Conservation (phyloP, 306 rosid genomes). For the Ziziphus jujuba region DNA sequence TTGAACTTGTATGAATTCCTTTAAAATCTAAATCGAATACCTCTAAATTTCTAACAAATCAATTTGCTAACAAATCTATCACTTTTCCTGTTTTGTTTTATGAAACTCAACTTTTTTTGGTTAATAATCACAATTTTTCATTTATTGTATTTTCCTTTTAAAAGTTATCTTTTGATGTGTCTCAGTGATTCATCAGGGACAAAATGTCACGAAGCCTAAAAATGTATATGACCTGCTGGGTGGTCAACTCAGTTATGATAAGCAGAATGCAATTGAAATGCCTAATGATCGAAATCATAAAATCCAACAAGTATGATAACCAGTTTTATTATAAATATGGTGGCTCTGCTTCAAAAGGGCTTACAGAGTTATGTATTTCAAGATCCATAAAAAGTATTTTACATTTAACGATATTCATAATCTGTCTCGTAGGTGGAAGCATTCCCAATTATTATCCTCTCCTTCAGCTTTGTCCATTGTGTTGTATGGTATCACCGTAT, state of each 20-base stretch:
- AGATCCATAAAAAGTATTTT: conserved; percentile 40
- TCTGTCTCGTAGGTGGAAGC: conserved; percentile 38
- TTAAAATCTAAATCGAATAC: too few species aligned
- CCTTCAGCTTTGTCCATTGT: not conserved
- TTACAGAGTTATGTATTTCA: conserved; percentile 37
- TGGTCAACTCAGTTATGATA: conserved; percentile 34
- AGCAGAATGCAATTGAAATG: conserved; percentile 21
- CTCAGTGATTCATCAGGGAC: conserved; percentile 52
- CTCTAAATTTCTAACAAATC: too few species aligned
- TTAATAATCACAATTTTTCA: not conserved
- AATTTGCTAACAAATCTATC: too few species aligned
- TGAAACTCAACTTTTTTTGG: too few species aligned
- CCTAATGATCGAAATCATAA: conserved; percentile 28
- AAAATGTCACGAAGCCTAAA: conserved; percentile 49
- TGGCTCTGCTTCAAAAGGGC: conserved; percentile 35
- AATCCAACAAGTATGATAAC: conserved; percentile 42
- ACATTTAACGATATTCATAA: conserved; percentile 56
- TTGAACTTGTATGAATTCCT: too few species aligned
- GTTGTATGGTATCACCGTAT: not conserved
- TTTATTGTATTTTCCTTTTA: not conserved
- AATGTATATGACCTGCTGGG: conserved; percentile 59
- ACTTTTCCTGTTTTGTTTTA: too few species aligned
- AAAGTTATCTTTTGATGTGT: conserved; percentile 17
- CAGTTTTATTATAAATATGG: conserved; percentile 41
- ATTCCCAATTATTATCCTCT: not conserved